These are phyloP conservation scores for Diospyros lotus DNA, from an alignment of 148 eudicot species.

Conservation along the genomic window DNA sequence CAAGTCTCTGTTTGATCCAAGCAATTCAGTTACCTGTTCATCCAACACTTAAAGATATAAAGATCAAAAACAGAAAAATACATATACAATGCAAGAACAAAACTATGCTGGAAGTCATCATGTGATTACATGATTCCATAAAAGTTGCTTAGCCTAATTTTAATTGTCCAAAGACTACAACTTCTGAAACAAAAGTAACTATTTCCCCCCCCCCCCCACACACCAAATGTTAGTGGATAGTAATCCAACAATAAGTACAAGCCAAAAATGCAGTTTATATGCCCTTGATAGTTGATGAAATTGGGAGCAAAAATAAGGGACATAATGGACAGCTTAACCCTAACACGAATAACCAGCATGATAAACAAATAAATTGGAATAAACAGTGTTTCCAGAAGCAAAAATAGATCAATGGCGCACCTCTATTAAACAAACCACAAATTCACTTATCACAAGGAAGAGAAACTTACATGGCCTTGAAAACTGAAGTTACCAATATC, in stretches of 20 bases:
- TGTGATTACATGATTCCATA: not conserved
- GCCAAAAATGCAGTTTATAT: not conserved
- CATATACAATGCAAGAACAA: not conserved
- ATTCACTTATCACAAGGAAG: not conserved
- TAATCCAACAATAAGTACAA: not conserved
- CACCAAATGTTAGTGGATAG: not conserved
- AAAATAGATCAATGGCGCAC: not conserved
- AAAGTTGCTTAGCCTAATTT: not conserved
- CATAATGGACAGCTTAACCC: not conserved
- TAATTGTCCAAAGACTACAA: not conserved
- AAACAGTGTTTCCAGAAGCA: not conserved
- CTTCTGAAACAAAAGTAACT: not conserved
- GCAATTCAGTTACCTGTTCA: slow-evolving; percentile 63
- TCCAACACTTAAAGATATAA: slow-evolving; percentile 2
- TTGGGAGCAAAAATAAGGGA: not conserved
- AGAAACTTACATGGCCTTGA: not conserved
- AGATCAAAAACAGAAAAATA: slow-evolving; percentile 2
- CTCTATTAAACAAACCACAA: not conserved
- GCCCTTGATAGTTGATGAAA: slow-evolving; percentile 1
- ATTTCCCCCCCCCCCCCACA: no score
- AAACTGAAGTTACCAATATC: no score
- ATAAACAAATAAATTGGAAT: not conserved
- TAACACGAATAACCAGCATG: not conserved
- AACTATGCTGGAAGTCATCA: not conserved
- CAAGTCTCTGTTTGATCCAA: slow-evolving; percentile 40